A percentile compares a stretch with the other conserved stretches of the same genome.
Conservation (phyloP, 2,329 filamentous ascomycete genomes). For the Amphichorda felina region DNA sequence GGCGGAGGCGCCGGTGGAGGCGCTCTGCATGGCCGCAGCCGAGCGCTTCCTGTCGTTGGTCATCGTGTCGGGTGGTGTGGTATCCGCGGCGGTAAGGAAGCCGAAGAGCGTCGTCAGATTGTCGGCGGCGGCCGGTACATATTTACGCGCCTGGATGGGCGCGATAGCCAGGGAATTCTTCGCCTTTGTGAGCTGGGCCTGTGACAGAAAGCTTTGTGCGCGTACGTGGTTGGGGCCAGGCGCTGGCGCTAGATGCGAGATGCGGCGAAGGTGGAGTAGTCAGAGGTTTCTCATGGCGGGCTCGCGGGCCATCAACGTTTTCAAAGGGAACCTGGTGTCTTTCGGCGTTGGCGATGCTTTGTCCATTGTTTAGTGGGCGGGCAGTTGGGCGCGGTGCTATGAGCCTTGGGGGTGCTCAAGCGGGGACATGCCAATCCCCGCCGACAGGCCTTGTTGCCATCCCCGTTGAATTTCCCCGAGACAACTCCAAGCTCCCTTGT, state of each 20-base stretch:
- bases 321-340: too few relatives aligned
- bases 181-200: not conserved
- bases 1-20: conserved; percentile 6
- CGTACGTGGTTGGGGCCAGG: not conserved
- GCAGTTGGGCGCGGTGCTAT: too few relatives aligned
- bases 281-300: not conserved
- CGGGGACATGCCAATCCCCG: too few relatives aligned
- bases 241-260: not conserved
- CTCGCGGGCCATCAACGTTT: too few relatives aligned
- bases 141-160: conserved; percentile 2
- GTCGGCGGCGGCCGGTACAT: conserved; percentile 1
- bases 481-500: too few relatives aligned
- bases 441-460: too few relatives aligned
- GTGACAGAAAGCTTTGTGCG: not conserved
- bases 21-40: conserved; percentile 7
- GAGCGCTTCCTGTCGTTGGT: conserved; percentile 18
- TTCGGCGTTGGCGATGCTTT: not conserved
- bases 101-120: conserved; percentile 1
- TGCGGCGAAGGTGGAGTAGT: not conserved
- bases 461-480: not conserved
- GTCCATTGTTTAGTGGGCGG: not conserved
- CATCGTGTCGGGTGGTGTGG: conserved; percentile 1
- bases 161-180: not conserved
- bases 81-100: not conserved
- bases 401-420: too few relatives aligned